A percentile compares a stretch with the other conserved stretches of the same genome.
Conservation (phyloP, 1,284 basidiomycete genomes). For the Boletus albobrunnescens region DNA sequence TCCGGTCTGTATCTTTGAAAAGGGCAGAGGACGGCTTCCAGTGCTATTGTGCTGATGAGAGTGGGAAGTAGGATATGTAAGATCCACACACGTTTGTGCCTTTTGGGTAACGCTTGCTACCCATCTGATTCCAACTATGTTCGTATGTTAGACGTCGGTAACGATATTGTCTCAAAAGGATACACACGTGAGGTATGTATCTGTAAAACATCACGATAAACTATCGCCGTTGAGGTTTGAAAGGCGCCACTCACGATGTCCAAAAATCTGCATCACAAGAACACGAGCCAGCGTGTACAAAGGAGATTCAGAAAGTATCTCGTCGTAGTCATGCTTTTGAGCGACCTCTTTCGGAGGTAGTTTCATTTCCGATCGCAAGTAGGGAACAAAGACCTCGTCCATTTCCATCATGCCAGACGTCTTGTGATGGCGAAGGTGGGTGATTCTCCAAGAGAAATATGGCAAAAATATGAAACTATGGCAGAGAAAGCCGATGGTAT, state of each 20-base stretch:
- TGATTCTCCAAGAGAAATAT: constrained; percentile 3
- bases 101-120: neutral
- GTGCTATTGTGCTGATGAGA: constrained; percentile 1
- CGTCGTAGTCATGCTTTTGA: constrained; percentile 1
- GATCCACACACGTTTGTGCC: neutral
- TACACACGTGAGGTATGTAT: constrained; percentile 2
- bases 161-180: neutral
- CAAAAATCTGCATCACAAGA: constrained; percentile 1
- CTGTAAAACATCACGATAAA: neutral
- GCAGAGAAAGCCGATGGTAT: constrained; percentile 1
- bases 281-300: neutral
- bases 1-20: constrained; percentile 1
- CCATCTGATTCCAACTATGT: constrained; percentile 2
- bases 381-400: constrained; percentile 1
- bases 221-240: no score
- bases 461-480: constrained; percentile 5
- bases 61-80: neutral
- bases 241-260: neutral
- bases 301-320: constrained; percentile 3
- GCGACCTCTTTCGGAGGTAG: constrained; percentile 1
- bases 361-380: constrained; percentile 1
- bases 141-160: neutral
- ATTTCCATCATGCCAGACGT: neutral
- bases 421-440: constrained; percentile 2
- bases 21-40: constrained; percentile 3